Percentiles rank a stretch among this genome's conserved stretches.
These are phyloP conservation scores for Hamiltosporidium tvaerminnensis DNA, from an alignment of 371 early-diverging fungal species.

Conservation along the genomic window DNA sequence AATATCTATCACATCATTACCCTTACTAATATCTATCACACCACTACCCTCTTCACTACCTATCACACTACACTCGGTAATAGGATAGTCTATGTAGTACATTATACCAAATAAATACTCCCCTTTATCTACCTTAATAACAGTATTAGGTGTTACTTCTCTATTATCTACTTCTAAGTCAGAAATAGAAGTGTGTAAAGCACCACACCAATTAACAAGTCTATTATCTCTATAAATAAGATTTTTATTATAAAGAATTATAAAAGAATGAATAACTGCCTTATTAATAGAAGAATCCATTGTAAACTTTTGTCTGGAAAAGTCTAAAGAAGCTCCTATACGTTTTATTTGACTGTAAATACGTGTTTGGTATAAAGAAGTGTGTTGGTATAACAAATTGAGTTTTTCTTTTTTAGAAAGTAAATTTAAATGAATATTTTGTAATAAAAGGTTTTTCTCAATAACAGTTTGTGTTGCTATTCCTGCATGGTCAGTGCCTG, in stretches of 20 bases:
- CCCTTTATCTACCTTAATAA: conserved; percentile 55
- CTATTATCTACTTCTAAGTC: conserved; percentile 66
- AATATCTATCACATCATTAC: too few relatives aligned
- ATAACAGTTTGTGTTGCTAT: conserved; percentile 95
- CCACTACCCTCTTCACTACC: background rate
- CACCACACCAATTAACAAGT: conserved; percentile 94
- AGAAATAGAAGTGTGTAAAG: conserved; percentile 81
- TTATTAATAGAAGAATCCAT: conserved; percentile 68
- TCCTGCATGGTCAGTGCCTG: conserved; percentile 97
- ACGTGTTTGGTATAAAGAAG: conserved; percentile 24
- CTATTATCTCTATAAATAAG: conserved; percentile 84
- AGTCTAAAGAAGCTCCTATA: conserved; percentile 81
- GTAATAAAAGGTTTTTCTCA: conserved; percentile 63
- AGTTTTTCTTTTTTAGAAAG: background rate
- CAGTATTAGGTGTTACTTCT: conserved; percentile 25
- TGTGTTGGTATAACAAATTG: background rate
- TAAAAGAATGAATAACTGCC: conserved; percentile 83
- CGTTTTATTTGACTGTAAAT: conserved; percentile 79
- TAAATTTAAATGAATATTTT: background rate
- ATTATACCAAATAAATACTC: conserved; percentile 91
- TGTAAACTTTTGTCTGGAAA: conserved; percentile 77
- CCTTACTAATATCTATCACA: too few relatives aligned
- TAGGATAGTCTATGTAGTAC: conserved; percentile 57
- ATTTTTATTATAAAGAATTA: conserved; percentile 78
- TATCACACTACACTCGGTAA: conserved; percentile 15